Evolutionary conservation across 306 rosid genomes (phyloP), one percentile per base, ranked within the genome.

Genomic region (Gleditsia sinensis): DNA sequence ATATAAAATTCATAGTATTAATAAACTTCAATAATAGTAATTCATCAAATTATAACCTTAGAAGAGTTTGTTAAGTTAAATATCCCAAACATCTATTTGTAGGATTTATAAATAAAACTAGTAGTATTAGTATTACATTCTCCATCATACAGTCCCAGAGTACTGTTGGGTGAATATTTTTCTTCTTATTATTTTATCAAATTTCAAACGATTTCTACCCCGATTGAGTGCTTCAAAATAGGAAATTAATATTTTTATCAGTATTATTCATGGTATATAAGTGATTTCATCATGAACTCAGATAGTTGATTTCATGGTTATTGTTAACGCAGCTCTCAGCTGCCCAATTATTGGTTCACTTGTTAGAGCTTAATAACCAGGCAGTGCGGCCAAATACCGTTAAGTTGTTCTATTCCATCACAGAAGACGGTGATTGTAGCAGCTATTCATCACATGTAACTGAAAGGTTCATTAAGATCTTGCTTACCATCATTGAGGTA

Each of bases 301-400:
- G n/a, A 10, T 7, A 6, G 51, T 27, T 9, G n/a, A 51, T n/a
- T 67, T 61, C 34, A 40, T 48, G 58, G 59, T 74, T 69, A 49
- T 77, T 33, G 16, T 37, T 27, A 13, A 13, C 76, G 33, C 81
- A 88, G 92, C 75, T 81, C 23, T 86, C 86, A 46, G 88, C 84
- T 7, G 88, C 86, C 57, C 86, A 77, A 80, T 80, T 88, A 20
- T 71, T 86, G 87, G 86, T 86, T 68, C 85, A 77, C 4, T 76
- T 79, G 65, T 68, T 80, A n/a, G 92, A 86, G 78, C 81, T 57
- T 23, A 57, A 83, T n/a, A 75, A 48, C 36, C 64, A 25, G 19
- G 13, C 42, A 6, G 86, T 89, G 48, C 69, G 86, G 48, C 76
- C 46, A 61, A 85, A 79, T 77, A 82, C 88, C 32, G 50, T 86